These are phyloP conservation scores for Fusarium ramigenum DNA, from an alignment of 2,329 filamentous ascomycete genomes.

Conservation along the genomic window DNA sequence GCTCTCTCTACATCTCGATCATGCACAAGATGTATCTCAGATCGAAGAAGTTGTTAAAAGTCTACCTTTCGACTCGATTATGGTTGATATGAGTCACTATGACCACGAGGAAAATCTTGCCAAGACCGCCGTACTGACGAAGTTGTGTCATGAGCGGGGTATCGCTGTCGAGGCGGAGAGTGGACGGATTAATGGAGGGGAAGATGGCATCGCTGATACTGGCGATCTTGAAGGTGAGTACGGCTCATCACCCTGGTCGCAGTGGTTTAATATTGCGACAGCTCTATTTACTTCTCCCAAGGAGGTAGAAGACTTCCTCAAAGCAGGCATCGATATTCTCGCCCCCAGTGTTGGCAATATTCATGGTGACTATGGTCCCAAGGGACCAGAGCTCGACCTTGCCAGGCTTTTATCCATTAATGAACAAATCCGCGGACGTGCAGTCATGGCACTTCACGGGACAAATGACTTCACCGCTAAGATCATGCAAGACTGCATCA, in stretches of 20 bases:
- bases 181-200: constrained; percentile 56
- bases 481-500: constrained; percentile 62
- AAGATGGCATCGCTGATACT: constrained; percentile 75
- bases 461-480: constrained; percentile 63
- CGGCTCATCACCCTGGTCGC: accelerated
- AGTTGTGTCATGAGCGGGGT: background rate
- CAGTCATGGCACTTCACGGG: constrained; percentile 61
- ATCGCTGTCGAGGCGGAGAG: constrained; percentile 31
- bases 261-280: background rate
- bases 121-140: background rate
- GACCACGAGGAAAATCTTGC: constrained; percentile 1
- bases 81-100: constrained; percentile 18
- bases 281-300: constrained; percentile 68
- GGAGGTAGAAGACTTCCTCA: constrained; percentile 75
- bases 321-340: constrained; percentile 76
- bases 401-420: constrained; percentile 50
- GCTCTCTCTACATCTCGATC: constrained; percentile 46
- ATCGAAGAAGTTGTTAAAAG: background rate
- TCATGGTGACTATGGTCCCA: constrained; percentile 76
- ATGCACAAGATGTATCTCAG: constrained; percentile 8
- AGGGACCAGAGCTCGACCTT: constrained; percentile 69
- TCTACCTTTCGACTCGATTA: constrained; percentile 19
- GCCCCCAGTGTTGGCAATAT: constrained; percentile 82
- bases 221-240: constrained; percentile 53
- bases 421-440: constrained; percentile 48